Percentiles rank a stretch among this genome's conserved stretches.
Conservation (phyloP, 331 rosid species). For the Quercus tomentella region DNA sequence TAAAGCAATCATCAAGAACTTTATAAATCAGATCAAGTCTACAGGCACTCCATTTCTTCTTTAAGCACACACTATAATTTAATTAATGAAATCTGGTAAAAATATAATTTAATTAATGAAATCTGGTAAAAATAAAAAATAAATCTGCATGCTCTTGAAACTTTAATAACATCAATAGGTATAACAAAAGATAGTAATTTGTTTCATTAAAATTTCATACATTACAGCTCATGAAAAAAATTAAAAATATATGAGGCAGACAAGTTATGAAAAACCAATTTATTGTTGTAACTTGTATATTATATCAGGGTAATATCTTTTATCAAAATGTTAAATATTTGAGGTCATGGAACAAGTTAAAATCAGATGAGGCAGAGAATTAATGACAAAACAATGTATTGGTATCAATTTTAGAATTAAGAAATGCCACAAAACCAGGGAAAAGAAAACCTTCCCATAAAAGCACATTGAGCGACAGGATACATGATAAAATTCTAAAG, state of each 20-base stretch:
- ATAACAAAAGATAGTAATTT: neutral
- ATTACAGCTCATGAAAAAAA: neutral
- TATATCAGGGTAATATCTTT: neutral
- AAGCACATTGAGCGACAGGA: neutral
- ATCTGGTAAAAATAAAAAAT: neutral
- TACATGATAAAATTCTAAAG: neutral
- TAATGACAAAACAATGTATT: neutral
- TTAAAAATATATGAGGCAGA: neutral
- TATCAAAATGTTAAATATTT: neutral
- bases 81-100: neutral
- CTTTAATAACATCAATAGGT: neutral
- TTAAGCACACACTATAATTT: neutral
- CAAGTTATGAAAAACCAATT: neutral
- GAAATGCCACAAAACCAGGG: neutral
- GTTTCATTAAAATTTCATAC: neutral
- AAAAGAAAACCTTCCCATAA: neutral
- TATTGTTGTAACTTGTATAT: neutral
- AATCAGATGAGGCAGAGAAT: neutral
- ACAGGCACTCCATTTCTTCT: neutral
- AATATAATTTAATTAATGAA: neutral
- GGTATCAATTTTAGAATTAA: neutral
- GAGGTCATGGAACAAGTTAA: neutral
- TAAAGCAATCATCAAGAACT: neutral
- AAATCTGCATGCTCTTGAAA: neutral
- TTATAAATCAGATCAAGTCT: neutral